phyloP scores from a whole-genome alignment of 2,329 filamentous ascomycete genomes.

The Fusarium cicatricum region DNA sequence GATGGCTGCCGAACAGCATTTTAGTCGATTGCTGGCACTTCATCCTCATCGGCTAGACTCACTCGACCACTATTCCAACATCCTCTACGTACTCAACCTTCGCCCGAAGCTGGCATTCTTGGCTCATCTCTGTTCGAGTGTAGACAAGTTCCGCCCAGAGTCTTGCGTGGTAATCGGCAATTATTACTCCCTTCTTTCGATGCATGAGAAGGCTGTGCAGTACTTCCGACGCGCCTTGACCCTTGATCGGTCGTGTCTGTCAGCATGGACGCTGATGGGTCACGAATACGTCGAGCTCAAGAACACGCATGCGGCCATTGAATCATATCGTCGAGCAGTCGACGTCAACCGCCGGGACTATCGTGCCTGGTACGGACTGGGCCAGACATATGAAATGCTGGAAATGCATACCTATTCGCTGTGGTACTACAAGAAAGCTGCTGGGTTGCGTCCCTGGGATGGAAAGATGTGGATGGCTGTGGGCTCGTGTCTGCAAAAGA shows the following conservation, averaged over 20 bases:
- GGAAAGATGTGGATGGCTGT: constrained; percentile 99
- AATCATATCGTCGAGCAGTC: constrained; percentile 93
- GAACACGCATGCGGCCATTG: constrained; percentile 97
- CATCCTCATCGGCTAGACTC: constrained; percentile 81
- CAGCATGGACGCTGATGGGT: constrained; percentile 98
- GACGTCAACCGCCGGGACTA: constrained; percentile 97
- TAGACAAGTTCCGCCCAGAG: constrained; percentile 96
- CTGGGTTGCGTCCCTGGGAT: constrained; percentile 91
- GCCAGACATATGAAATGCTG: constrained; percentile 95
- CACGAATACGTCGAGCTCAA: constrained; percentile 99
- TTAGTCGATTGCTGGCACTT: constrained; percentile 82
- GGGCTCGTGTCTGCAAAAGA: constrained; percentile 88
- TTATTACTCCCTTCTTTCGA: constrained; percentile 92
- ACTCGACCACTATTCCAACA: constrained; percentile 96
- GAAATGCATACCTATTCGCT: constrained; percentile 98
- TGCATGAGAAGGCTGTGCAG: constrained; percentile 97
- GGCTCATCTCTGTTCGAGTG: constrained; percentile 87
- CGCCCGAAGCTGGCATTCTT: constrained; percentile 91
- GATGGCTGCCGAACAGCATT: constrained; percentile 69
- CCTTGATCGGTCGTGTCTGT: constrained; percentile 87
- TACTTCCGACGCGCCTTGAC: constrained; percentile 95
- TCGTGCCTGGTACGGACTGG: constrained; percentile 96
- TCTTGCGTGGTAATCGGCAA: constrained; percentile 97
- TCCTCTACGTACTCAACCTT: constrained; percentile 90
- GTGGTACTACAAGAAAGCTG: constrained; percentile 97